These are phyloP conservation scores for Pyrenophora tritici-repentis DNA, from an alignment of 2,329 filamentous ascomycete genomes.

Conservation along the genomic window DNA sequence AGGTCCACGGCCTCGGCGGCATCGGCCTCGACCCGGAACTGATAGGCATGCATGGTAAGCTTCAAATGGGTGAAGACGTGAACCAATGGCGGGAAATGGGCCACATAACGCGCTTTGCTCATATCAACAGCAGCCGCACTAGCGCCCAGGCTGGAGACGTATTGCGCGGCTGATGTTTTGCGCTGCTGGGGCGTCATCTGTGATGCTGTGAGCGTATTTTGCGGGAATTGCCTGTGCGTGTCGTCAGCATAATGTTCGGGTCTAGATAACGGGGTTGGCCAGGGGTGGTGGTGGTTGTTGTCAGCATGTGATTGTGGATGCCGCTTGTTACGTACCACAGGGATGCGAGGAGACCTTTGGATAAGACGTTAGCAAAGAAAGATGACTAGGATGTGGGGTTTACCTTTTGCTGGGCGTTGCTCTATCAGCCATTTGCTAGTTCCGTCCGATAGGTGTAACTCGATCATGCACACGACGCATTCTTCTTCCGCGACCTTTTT, in stretches of 20 bases:
- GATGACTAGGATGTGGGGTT: not conserved
- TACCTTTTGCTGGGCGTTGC: conserved; percentile 42
- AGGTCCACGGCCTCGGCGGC: conserved; percentile 14
- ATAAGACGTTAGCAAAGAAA: conserved; percentile 1
- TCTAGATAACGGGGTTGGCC: conserved; percentile 1
- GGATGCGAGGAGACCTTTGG: conserved; percentile 31
- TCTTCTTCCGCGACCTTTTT: conserved; percentile 43
- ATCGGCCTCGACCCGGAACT: conserved; percentile 24
- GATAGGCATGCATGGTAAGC: conserved; percentile 44
- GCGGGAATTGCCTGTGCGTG: conserved; percentile 41
- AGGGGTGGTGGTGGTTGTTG: not conserved
- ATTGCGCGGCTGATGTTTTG: conserved; percentile 29
- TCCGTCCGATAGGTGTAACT: conserved; percentile 15
- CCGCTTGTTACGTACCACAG: conserved; percentile 30
- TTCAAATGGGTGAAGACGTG: conserved; percentile 46
- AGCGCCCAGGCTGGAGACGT: conserved; percentile 24
- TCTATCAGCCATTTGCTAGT: conserved; percentile 43
- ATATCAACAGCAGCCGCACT: conserved; percentile 16
- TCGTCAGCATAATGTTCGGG: conserved; percentile 12
- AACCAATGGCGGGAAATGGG: conserved; percentile 33
- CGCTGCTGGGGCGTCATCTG: conserved; percentile 26
- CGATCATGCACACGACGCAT: conserved; percentile 41
- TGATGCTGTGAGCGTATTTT: conserved; percentile 24
- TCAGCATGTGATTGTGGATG: not conserved
- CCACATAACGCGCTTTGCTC: conserved; percentile 22